Evolutionary conservation across 495 filamentous ascomycete species (phyloP).

Genomic region (Hypoxylon fuscum): DNA sequence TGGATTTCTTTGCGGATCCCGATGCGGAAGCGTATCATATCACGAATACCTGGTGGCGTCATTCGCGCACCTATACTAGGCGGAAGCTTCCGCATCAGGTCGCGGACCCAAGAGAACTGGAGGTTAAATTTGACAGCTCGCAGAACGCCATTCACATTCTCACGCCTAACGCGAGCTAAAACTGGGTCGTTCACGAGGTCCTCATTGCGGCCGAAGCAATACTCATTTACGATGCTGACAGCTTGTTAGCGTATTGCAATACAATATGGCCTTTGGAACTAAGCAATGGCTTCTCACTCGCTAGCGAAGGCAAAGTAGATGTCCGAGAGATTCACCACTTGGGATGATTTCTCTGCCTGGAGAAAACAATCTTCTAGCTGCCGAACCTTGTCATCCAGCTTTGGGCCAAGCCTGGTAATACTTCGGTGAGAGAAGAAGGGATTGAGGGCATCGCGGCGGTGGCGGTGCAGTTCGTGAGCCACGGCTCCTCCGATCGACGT

Average conservation of each 20-base stretch:
- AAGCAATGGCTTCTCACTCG: constrained; percentile 13
- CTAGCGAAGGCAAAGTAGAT: constrained; percentile 22
- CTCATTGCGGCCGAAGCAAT: constrained; percentile 23
- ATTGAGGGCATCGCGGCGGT: constrained; percentile 18
- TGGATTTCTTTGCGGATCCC: constrained; percentile 20
- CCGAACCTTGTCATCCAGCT: constrained; percentile 7
- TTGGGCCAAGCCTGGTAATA: constrained; percentile 1
- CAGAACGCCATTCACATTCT: constrained; percentile 22
- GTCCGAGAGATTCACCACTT: constrained; percentile 20
- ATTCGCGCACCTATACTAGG: constrained; percentile 10
- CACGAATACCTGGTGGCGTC: constrained; percentile 21
- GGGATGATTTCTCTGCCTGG: background rate
- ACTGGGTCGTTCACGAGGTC: constrained; percentile 12
- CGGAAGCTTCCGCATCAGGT: constrained; percentile 20
- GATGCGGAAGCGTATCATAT: constrained; percentile 26
- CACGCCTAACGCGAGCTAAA: constrained; percentile 9
- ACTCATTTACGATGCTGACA: constrained; percentile 23
- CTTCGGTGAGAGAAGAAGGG: constrained; percentile 22
- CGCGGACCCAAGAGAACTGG: constrained; percentile 29
- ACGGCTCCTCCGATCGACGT: constrained; percentile 12
- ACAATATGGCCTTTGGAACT: background rate
- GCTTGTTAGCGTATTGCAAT: background rate
- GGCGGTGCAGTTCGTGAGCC: constrained; percentile 22
- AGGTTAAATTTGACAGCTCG: constrained; percentile 24
- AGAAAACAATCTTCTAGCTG: background rate